phyloP scores from a whole-genome alignment of 2,329 filamentous ascomycete species.

The Zalaria obscura region DNA sequence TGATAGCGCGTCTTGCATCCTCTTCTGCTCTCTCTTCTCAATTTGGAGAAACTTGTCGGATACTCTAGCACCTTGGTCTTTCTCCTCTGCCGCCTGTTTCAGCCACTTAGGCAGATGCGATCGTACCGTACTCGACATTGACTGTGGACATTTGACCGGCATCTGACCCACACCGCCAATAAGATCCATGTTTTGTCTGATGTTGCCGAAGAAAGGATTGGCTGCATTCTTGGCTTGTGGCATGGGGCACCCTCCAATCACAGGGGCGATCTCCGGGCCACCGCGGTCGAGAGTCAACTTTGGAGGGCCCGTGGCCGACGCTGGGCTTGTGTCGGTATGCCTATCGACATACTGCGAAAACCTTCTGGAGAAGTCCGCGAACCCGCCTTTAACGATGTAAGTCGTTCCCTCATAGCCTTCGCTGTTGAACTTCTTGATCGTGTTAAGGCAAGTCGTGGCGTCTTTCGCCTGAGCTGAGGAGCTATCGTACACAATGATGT shows the following conservation, averaged over 20 bases:
- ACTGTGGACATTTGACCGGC: constrained; percentile 42
- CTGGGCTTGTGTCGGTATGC: constrained; percentile 3
- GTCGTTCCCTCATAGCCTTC: constrained; percentile 67
- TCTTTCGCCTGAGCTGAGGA: constrained; percentile 67
- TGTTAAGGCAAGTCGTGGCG: constrained; percentile 66
- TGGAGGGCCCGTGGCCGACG: not conserved
- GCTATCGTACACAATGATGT: constrained; percentile 79
- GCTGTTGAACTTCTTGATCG: constrained; percentile 79
- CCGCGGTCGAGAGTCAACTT: constrained; percentile 29
- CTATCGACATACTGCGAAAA: constrained; percentile 53
- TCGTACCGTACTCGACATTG: constrained; percentile 32
- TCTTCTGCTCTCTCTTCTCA: constrained; percentile 70
- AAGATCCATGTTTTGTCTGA: constrained; percentile 91
- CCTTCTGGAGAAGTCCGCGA: constrained; percentile 53
- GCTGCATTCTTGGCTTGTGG: constrained; percentile 53
- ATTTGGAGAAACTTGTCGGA: constrained; percentile 74
- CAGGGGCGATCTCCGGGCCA: constrained; percentile 49
- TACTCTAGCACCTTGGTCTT: constrained; percentile 64
- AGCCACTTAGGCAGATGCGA: constrained; percentile 64
- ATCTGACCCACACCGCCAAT: constrained; percentile 84
- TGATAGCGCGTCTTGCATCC: constrained; percentile 76
- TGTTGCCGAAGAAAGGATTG: constrained; percentile 92
- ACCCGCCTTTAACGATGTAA: constrained; percentile 70
- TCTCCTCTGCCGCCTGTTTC: constrained; percentile 47
- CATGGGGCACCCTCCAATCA: constrained; percentile 81